Evolutionary conservation across 2,329 filamentous ascomycete genomes (phyloP).

Genomic region (Cladophialophora carrionii): DNA sequence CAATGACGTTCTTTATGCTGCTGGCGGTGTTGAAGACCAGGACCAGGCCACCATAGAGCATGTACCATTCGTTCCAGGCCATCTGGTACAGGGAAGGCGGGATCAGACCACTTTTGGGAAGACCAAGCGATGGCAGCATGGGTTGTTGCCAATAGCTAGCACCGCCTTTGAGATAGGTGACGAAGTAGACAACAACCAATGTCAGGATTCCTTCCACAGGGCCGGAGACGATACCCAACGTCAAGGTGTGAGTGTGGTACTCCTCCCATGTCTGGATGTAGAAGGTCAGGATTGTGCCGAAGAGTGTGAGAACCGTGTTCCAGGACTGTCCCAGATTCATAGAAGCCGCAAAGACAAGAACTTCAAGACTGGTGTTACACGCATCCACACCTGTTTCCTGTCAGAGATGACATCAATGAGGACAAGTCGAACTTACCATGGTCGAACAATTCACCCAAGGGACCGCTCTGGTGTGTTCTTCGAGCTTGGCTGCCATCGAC

Average conservation of each 20-base stretch:
- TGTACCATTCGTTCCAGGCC: slow-evolving; percentile 89
- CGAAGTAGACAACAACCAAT: slow-evolving; percentile 75
- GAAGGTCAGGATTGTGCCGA: slow-evolving; percentile 88
- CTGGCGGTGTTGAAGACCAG: slow-evolving; percentile 78
- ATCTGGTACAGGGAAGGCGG: slow-evolving; percentile 74
- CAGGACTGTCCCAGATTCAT: slow-evolving; percentile 94
- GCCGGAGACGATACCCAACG: slow-evolving; percentile 86
- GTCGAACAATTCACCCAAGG: slow-evolving; percentile 93
- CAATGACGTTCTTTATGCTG: slow-evolving; percentile 80
- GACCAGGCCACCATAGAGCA: slow-evolving; percentile 80
- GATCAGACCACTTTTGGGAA: slow-evolving; percentile 67
- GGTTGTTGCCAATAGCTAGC: slow-evolving; percentile 92
- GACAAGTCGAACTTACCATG: slow-evolving; percentile 63
- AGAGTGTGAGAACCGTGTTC: slow-evolving; percentile 81
- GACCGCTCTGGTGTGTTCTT: slow-evolving; percentile 88
- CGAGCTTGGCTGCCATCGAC: slow-evolving; percentile 92
- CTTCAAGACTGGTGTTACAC: slow-evolving; percentile 91
- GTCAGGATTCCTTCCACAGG: slow-evolving; percentile 93
- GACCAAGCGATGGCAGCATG: slow-evolving; percentile 70
- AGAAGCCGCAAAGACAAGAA: slow-evolving; percentile 84
- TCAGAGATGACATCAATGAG: slow-evolving; percentile 23
- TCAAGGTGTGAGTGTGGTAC: slow-evolving; percentile 96
- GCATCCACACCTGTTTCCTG: slow-evolving; percentile 73
- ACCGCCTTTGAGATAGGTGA: slow-evolving; percentile 83
- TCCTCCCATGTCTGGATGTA: slow-evolving; percentile 99